Conservation (phyloP, 2,329 filamentous ascomycete genomes). For the Bimuria novae-zelandiae region DNA sequence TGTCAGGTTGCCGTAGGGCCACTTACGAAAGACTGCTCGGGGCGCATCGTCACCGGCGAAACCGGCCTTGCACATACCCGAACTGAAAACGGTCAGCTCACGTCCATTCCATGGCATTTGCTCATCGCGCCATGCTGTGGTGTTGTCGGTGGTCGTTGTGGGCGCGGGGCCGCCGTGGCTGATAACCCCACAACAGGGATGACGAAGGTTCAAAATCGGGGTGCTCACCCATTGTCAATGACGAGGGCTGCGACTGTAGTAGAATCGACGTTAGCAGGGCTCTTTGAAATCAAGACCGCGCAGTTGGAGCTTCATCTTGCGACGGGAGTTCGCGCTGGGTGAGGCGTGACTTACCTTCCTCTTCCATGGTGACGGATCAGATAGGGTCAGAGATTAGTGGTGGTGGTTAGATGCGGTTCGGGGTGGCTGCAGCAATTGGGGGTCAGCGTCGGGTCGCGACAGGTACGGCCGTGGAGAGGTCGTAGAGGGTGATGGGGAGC, state of each 20-base stretch:
- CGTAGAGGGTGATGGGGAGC: slow-evolving; percentile 33
- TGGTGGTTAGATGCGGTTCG: slow-evolving; percentile 35
- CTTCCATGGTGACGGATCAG: slow-evolving; percentile 64
- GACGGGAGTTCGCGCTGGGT: slow-evolving; percentile 24
- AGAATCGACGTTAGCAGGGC: slow-evolving; percentile 40
- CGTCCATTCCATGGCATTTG: slow-evolving; percentile 27
- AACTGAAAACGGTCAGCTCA: slow-evolving; percentile 65
- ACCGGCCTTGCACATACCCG: slow-evolving; percentile 99
- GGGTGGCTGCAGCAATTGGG: slow-evolving; percentile 36
- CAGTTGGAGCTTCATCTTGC: slow-evolving; percentile 21
- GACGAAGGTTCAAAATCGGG: slow-evolving; percentile 38
- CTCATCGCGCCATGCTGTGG: slow-evolving; percentile 28
- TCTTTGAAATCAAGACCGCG: slow-evolving; percentile 36
- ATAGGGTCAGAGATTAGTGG: slow-evolving; percentile 44
- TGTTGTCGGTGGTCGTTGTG: slow-evolving; percentile 26
- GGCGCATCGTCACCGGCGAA: slow-evolving; percentile 99
- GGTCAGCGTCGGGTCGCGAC: slow-evolving; percentile 31
- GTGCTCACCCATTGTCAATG: slow-evolving; percentile 99
- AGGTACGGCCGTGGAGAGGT: slow-evolving; percentile 24
- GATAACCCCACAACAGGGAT: slow-evolving; percentile 47
- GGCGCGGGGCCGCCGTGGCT: slow-evolving; percentile 30
- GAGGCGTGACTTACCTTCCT: slow-evolving; percentile 65
- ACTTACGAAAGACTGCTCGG: slow-evolving; percentile 99
- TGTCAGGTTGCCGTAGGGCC: slow-evolving; percentile 22
- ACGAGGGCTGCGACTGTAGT: slow-evolving; percentile 93